Conservation (phyloP, 202 grass and related monocot genomes). For the Zoysia matrella region DNA sequence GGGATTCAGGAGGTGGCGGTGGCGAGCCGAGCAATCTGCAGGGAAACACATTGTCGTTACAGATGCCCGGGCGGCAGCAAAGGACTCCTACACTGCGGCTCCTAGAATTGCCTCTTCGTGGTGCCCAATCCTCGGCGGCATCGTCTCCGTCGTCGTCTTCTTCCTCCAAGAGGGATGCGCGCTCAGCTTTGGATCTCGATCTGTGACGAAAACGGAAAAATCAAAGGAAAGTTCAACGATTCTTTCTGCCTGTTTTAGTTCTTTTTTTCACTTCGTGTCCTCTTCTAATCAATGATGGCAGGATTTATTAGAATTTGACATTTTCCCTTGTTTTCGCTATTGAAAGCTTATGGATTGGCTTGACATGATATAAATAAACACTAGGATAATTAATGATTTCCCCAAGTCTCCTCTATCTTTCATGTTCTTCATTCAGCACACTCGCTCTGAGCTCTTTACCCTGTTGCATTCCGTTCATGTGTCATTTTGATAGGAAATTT, state of each 20-base stretch:
- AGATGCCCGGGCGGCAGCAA: slow-evolving; percentile 61
- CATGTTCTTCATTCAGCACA: slow-evolving; percentile 27
- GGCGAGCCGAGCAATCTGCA: slow-evolving; percentile 47
- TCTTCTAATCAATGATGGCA: slow-evolving; percentile 44
- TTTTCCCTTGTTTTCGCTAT: slow-evolving; percentile 34
- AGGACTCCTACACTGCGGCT: slow-evolving; percentile 54
- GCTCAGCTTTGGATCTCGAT: slow-evolving; percentile 87
- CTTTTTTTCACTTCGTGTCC: slow-evolving; percentile 14
- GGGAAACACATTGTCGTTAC: slow-evolving; percentile 46
- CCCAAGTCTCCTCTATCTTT: slow-evolving; percentile 23
- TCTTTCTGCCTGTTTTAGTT: slow-evolving; percentile 40
- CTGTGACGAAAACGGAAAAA: slow-evolving; percentile 58
- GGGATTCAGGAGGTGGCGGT: slow-evolving; percentile 32
- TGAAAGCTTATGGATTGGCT: slow-evolving; percentile 47
- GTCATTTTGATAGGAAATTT: slow-evolving; percentile 14
- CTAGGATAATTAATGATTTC: slow-evolving; percentile 35
- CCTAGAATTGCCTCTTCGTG: slow-evolving; percentile 49
- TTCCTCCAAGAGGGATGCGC: slow-evolving; percentile 63
- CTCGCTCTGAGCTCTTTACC: slow-evolving; percentile 7
- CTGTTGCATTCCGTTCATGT: slow-evolving; percentile 28
- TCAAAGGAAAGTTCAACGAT: slow-evolving; percentile 20
- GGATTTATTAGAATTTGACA: slow-evolving; percentile 54
- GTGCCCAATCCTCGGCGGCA: slow-evolving; percentile 33
- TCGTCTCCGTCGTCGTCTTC: slow-evolving; percentile 70
- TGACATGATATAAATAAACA: slow-evolving; percentile 57